These are phyloP conservation scores for Arthrobotrys pseudoclavata DNA, from an alignment of 2,329 filamentous ascomycete genomes.

Conservation along the genomic window DNA sequence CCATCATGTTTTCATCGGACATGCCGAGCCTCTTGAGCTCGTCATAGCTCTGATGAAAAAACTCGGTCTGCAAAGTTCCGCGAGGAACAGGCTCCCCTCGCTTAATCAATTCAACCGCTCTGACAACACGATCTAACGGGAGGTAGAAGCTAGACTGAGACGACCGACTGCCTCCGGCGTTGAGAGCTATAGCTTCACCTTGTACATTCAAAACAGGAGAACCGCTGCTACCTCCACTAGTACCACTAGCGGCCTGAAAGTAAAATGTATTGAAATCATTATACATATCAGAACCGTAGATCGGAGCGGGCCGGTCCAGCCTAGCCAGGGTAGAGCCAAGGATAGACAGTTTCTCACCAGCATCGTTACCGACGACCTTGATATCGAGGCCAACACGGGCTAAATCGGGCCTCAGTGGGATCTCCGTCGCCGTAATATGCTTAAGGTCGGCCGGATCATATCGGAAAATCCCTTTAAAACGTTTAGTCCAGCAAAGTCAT, in stretches of 20 bases:
- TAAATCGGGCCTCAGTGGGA: conserved; percentile 63
- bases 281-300: conserved; percentile 63
- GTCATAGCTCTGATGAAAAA: conserved; percentile 63
- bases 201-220: conserved; percentile 63
- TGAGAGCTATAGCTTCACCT: conserved; percentile 63
- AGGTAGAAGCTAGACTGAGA: conserved; percentile 64
- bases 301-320: conserved; percentile 63
- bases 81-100: conserved; percentile 61
- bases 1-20: conserved; percentile 62
- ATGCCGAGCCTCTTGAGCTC: conserved; percentile 63
- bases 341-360: conserved; percentile 64
- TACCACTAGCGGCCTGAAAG: conserved; percentile 64
- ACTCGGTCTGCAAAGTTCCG: conserved; percentile 64
- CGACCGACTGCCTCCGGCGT: conserved; percentile 63
- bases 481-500: not conserved
- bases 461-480: conserved; percentile 61
- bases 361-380: conserved; percentile 64
- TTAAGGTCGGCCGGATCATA: conserved; percentile 63
- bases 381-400: conserved; percentile 64
- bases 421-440: conserved; percentile 63
- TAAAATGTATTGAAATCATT: conserved; percentile 64
- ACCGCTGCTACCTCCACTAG: conserved; percentile 63
- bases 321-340: conserved; percentile 64
- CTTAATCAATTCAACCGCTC: conserved; percentile 63
- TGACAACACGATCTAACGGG: conserved; percentile 63